Base-by-base conservation (phyloP, 176 grass and related monocot genomes). In the Eleusine indica region DNA sequence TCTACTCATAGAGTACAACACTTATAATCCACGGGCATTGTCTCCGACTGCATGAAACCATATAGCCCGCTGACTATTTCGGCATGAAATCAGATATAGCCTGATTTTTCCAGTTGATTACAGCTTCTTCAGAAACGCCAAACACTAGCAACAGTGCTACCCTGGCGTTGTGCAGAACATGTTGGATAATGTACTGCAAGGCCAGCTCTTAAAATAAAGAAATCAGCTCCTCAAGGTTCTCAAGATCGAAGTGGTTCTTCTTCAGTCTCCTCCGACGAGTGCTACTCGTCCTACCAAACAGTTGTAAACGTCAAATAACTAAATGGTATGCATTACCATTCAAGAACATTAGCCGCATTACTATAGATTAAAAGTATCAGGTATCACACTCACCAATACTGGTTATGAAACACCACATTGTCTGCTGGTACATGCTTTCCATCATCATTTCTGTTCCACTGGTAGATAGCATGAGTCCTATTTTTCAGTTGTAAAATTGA, bases 361-460 rank as follows among this genome's bases (percentile, higher is more conserved):
- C 11, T 4, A 53, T 53, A 7, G 12, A 51, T 70, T 41, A 57
- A 56, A 60, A 51, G 4, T 8, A 29, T 15, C 18, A 15, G 9
- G 3, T 10, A 22, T 4, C 29, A 62, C 3, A 84, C 96, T 83
- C 63, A 96, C 96, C 93, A 99, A 18, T 96, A 96, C 30, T 96
- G 96, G 75, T 99, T 99, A 35, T 56, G 89, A 64, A 99, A 92
- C 66, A 96, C 78, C 28, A 96, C 89, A n/a, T 80, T 88, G 86
- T 98, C 96, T 21, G 78, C 81, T 11, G 83, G 74, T 4, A 94
- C 89, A 43, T 87, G 57, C 66, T 92, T 95, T n/a, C 96, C 96
- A n/a, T 92, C 96, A 49, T 98, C 91, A 38, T 98, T 98, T 85
- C 96, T 87, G 7, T 90, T 95, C 96, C 96, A 98, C 42, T 81